Evolutionary conservation across 345 rosid species (phyloP).

Genomic region (Salix brachista): DNA sequence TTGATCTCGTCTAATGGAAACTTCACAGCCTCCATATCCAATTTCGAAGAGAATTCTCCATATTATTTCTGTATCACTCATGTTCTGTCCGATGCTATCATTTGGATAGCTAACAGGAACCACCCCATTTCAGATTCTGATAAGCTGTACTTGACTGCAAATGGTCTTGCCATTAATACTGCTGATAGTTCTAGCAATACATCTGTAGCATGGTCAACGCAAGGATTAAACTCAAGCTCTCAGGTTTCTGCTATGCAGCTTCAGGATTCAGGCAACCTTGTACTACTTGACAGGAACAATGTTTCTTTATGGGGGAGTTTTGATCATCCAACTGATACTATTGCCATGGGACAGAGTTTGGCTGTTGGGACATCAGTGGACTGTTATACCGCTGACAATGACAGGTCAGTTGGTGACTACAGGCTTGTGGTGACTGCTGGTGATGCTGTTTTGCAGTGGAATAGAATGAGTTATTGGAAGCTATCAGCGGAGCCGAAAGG

Average conservation of each 20-base stretch:
- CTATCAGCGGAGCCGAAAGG: constrained; percentile 4
- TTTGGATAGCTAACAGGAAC: constrained; percentile 25
- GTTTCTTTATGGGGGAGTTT: constrained; percentile 24
- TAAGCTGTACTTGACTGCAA: constrained; percentile 1
- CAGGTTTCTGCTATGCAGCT: constrained; percentile 6
- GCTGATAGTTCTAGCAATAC: not conserved
- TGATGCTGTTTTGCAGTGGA: constrained; percentile 21
- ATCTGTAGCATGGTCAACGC: constrained; percentile 14
- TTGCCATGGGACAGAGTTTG: constrained; percentile 15
- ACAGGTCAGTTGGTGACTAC: constrained; percentile 2
- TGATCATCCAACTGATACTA: constrained; percentile 21
- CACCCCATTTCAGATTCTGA: constrained; percentile 15
- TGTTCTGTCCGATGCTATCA: constrained; percentile 1
- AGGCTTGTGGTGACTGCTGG: constrained; percentile 8
- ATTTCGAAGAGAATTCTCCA: not conserved
- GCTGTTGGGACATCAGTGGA: not conserved
- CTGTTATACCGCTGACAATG: too few relatives aligned
- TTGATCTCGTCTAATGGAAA: constrained; percentile 12
- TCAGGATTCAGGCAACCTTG: constrained; percentile 24
- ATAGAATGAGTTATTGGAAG: constrained; percentile 17
- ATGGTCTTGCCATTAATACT: constrained; percentile 13
- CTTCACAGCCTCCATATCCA: constrained; percentile 15
- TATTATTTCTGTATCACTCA: constrained; percentile 23
- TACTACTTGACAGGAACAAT: constrained; percentile 9
- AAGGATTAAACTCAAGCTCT: not conserved